Percentiles rank a stretch among this genome's conserved stretches.
Conservation (phyloP, 305 asterid species). For the Nicotiana rustica region DNA sequence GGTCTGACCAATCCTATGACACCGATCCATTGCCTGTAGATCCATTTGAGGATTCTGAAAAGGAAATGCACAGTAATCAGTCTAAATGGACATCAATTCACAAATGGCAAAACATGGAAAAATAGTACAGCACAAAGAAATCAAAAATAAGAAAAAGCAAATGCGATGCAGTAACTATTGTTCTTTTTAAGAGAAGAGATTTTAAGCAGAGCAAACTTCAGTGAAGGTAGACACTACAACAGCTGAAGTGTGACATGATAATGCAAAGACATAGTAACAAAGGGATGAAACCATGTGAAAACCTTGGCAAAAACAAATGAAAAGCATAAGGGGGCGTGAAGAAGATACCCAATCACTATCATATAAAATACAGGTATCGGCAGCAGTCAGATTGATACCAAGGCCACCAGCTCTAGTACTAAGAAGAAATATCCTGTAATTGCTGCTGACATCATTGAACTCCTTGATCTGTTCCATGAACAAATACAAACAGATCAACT, state of each 20-base stretch:
- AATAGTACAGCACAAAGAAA: not conserved
- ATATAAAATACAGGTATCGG: slow-evolving; percentile 96
- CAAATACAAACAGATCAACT: slow-evolving; percentile 31
- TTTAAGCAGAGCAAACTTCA: not conserved
- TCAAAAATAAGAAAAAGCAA: slow-evolving; percentile 18
- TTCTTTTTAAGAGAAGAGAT: not conserved
- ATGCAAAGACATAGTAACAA: not conserved
- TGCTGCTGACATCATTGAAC: slow-evolving; percentile 75
- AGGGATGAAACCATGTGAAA: not conserved
- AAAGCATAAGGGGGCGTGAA: slow-evolving; percentile 16
- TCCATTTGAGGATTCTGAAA: slow-evolving; percentile 98
- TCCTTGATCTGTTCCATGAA: slow-evolving; percentile 70
- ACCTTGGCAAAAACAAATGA: not conserved
- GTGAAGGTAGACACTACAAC: not conserved
- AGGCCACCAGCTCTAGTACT: slow-evolving; percentile 99
- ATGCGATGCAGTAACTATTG: not conserved
- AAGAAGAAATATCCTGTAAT: slow-evolving; percentile 81
- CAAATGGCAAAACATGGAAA: slow-evolving; percentile 13
- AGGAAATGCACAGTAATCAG: slow-evolving; percentile 32
- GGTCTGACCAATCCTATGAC: slow-evolving; percentile 98
- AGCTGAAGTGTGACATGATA: not conserved
- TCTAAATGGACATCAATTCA: slow-evolving; percentile 24
- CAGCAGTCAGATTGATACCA: slow-evolving; percentile 97
- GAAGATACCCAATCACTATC: slow-evolving; percentile 96
- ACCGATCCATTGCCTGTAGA: slow-evolving; percentile 98